Conservation (phyloP, 2,329 filamentous ascomycete genomes). For the Epichloe glyceriae region DNA sequence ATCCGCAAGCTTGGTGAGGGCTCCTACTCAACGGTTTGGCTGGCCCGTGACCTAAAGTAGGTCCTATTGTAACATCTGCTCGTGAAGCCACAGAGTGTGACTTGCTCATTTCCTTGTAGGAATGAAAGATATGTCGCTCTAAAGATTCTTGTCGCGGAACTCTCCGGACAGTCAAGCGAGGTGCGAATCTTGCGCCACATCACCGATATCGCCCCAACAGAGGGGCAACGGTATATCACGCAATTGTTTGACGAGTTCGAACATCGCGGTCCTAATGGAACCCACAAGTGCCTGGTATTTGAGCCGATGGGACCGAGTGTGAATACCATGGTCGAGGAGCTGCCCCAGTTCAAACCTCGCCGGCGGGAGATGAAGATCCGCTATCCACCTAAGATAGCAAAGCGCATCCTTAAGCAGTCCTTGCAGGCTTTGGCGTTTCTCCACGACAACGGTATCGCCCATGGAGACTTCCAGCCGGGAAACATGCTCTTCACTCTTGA, state of each 20-base stretch:
- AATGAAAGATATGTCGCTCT: conserved; percentile 14
- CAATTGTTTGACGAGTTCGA: conserved; percentile 14
- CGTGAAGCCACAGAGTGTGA: conserved; percentile 11
- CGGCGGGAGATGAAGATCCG: conserved; percentile 15
- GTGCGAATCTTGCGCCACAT: conserved; percentile 10
- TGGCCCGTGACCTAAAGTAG: conserved; percentile 18
- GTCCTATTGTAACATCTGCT: too few relatives aligned
- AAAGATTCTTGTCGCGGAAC: conserved; percentile 15
- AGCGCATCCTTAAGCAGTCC: conserved; percentile 25
- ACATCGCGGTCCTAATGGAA: conserved; percentile 17
- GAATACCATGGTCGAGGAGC: conserved; percentile 22
- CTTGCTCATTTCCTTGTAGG: conserved; percentile 6
- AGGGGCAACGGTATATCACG: conserved; percentile 7
- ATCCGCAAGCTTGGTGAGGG: conserved; percentile 32
- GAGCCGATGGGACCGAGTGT: conserved; percentile 23
- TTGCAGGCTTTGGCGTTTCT: conserved; percentile 23
- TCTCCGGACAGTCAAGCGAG: conserved; percentile 9
- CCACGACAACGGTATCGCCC: conserved; percentile 24
- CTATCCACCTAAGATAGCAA: conserved; percentile 28
- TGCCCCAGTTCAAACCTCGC: conserved; percentile 18
- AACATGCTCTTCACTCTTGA: conserved; percentile 23
- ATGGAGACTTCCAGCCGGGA: conserved; percentile 27
- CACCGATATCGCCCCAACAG: conserved; percentile 9
- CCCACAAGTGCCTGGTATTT: conserved; percentile 17
- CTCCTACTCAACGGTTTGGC: conserved; percentile 33